Base-by-base conservation (phyloP, 2,329 filamentous ascomycete genomes). In the Geosmithia flava region DNA sequence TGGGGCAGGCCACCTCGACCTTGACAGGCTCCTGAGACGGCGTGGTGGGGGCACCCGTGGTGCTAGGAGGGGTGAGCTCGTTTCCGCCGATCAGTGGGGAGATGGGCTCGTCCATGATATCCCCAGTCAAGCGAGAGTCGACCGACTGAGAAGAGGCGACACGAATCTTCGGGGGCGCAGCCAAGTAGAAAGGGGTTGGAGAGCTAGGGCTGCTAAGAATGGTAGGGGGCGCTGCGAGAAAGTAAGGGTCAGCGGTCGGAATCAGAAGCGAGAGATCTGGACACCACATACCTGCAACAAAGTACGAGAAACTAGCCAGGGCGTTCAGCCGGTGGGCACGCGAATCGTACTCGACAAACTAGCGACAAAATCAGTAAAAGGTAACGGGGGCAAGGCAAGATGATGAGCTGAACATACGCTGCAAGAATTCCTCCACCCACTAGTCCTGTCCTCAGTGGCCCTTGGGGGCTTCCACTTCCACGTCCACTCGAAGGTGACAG, bases 391-490 rank as follows among this genome's bases (percentile, higher is more conserved):
- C 33, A 37, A 16, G 33, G 11, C 33, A 37, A 11, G 33, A 11
- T 13, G 15, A 11, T 13, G 13, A 16, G 33, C 33, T 37, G 6
- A 45, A 67, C 77, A 53, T 71, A 88, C 84, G 63, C 88, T 96
- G 73, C 93, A 97, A 57, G 84, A 86, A 61, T 94, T 97, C 60
- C 88, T 86, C 91, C 93, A 98, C 43, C 93, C 93, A 49, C 89
- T 88, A 29, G 86, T 87, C 58, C 80, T 80, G 61, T 96, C 90
- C 60, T 96, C 90, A 16, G 70, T 68, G 15, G 70, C 59, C 71
- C 88, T 95, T 39, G 93, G 93, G 8, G 93, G 87, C 61, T 85
- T 88, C 89, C 91, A 98, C 71, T 85, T 93, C 93, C 93, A 98
- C 7, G 84, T 83, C 89, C 91, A 98, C 54, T 91, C 85, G 61